A percentile compares a stretch with the other conserved stretches of the same genome.
phyloP scores from a whole-genome alignment of 192 early-diverging fungal genomes.

The Irineochytrium annulatum region DNA sequence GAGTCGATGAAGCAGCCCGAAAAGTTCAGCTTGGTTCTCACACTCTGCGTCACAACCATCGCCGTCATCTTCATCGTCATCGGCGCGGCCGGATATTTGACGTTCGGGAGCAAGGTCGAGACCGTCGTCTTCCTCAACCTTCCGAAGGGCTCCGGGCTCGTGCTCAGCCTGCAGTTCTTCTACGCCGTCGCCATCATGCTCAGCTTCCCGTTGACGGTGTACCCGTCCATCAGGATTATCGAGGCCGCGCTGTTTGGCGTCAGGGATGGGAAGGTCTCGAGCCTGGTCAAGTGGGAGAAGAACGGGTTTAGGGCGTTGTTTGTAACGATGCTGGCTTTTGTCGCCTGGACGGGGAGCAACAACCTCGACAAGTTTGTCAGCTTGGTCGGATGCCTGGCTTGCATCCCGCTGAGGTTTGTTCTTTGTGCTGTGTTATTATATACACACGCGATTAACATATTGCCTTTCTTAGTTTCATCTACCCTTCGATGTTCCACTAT shows the following conservation, averaged over 20 bases:
- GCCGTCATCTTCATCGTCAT: conserved; percentile 75
- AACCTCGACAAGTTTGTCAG: conserved; percentile 80
- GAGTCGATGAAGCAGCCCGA: conserved; percentile 90
- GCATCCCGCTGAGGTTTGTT: conserved; percentile 48
- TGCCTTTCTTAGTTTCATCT: conserved; percentile 61
- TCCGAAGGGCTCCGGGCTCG: conserved; percentile 60
- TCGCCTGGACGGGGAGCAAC: conserved; percentile 72
- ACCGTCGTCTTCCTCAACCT: conserved; percentile 87
- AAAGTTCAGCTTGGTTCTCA: conserved; percentile 80
- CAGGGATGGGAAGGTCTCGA: conserved; percentile 71
- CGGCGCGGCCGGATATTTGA: conserved; percentile 76
- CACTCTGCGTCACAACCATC: conserved; percentile 71
- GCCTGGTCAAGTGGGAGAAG: conserved; percentile 78
- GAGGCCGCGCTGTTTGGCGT: conserved; percentile 77
- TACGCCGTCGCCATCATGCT: conserved; percentile 92
- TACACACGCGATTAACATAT: too few species aligned
- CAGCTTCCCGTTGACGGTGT: conserved; percentile 87
- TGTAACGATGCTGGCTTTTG: conserved; percentile 61
- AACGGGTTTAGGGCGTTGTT: conserved; percentile 73
- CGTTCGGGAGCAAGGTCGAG: conserved; percentile 80
- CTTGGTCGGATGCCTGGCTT: conserved; percentile 77
- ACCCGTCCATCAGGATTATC: conserved; percentile 90
- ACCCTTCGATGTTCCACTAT: conserved; percentile 82
- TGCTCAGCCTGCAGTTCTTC: conserved; percentile 70
- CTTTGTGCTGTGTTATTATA: conserved; percentile 1